These are phyloP conservation scores for Scutellaria minor DNA, from an alignment of 257 asterid genomes.

Conservation along the genomic window DNA sequence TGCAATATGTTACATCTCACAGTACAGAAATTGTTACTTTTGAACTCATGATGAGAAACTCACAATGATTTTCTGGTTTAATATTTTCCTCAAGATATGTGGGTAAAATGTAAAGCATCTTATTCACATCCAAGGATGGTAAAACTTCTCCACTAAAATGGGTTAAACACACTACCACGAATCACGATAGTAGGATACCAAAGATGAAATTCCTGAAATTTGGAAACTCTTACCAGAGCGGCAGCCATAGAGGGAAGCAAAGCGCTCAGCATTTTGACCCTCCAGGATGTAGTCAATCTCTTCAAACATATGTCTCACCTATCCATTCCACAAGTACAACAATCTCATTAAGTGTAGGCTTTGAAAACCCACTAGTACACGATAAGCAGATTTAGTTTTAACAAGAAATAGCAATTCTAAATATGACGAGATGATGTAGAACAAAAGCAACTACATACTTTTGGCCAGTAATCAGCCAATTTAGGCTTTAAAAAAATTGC, in stretches of 20 bases:
- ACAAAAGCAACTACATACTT: not conserved
- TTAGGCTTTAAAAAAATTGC: not conserved
- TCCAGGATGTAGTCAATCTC: slow-evolving; percentile 97
- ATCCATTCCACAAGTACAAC: slow-evolving; percentile 40
- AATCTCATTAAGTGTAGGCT: slow-evolving; percentile 22
- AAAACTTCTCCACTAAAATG: slow-evolving; percentile 4
- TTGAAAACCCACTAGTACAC: slow-evolving; percentile 22
- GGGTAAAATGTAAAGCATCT: slow-evolving; percentile 3
- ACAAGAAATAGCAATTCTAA: not conserved
- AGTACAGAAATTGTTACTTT: not conserved
- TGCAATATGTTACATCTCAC: not conserved
- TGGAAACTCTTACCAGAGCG: slow-evolving; percentile 55
- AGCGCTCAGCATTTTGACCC: slow-evolving; percentile 97
- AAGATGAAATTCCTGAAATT: slow-evolving; percentile 3
- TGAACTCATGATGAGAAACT: not conserved
- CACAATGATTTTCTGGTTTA: not conserved
- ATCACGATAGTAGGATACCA: slow-evolving; percentile 21
- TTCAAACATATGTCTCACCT: slow-evolving; percentile 98
- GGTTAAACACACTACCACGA: slow-evolving; percentile 15
- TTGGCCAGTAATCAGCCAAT: slow-evolving; percentile 11
- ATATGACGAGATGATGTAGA: not conserved
- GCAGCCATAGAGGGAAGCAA: slow-evolving; percentile 76
- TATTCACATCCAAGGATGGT: slow-evolving; percentile 15
- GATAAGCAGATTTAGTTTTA: slow-evolving; percentile 15
- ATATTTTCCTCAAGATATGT: not conserved